Percentiles rank a stretch among this genome's conserved stretches.
phyloP scores from a whole-genome alignment of 208 protist genomes.

The Phytomonas francai region DNA sequence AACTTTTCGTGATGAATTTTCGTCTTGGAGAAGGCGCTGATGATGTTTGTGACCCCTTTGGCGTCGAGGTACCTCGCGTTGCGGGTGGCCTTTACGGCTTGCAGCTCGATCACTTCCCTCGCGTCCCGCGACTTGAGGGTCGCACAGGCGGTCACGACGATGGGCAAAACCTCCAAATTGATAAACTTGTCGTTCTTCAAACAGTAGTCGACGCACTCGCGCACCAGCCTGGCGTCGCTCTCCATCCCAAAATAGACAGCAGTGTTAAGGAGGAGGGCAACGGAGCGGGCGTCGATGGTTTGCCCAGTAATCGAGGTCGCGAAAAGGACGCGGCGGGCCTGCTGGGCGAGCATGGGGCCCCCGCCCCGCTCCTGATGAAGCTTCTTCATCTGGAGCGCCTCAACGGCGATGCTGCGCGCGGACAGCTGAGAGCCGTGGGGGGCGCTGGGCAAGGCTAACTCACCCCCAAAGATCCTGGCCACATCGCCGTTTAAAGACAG shows the following conservation, averaged over 20 bases:
- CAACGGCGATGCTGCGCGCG: conserved; percentile 79
- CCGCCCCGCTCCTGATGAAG: conserved; percentile 83
- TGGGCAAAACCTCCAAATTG: conserved; percentile 71
- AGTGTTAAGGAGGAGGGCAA: conserved; percentile 83
- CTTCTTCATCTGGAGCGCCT: conserved; percentile 90
- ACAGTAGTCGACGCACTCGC: conserved; percentile 90
- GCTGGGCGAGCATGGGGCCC: conserved; percentile 87
- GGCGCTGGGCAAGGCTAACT: conserved; percentile 57
- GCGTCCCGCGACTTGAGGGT: conserved; percentile 88
- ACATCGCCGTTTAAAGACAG: conserved; percentile 15
- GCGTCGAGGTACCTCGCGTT: conserved; percentile 85
- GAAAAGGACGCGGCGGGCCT: conserved; percentile 85
- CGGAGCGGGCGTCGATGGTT: conserved; percentile 77
- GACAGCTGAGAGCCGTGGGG: conserved; percentile 77
- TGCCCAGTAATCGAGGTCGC: conserved; percentile 82
- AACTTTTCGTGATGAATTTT: conserved; percentile 82
- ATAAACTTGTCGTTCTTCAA: conserved; percentile 87
- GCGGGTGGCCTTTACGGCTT: conserved; percentile 75
- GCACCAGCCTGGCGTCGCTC: conserved; percentile 81
- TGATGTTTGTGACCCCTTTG: conserved; percentile 81
- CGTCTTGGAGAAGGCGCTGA: conserved; percentile 86
- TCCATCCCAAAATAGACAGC: conserved; percentile 93
- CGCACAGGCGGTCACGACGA: conserved; percentile 85
- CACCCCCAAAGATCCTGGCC: conserved; percentile 24
- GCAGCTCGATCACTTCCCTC: conserved; percentile 88